phyloP scores from a whole-genome alignment of 1,284 basidiomycete genomes.

The Sparassis latifolia region DNA sequence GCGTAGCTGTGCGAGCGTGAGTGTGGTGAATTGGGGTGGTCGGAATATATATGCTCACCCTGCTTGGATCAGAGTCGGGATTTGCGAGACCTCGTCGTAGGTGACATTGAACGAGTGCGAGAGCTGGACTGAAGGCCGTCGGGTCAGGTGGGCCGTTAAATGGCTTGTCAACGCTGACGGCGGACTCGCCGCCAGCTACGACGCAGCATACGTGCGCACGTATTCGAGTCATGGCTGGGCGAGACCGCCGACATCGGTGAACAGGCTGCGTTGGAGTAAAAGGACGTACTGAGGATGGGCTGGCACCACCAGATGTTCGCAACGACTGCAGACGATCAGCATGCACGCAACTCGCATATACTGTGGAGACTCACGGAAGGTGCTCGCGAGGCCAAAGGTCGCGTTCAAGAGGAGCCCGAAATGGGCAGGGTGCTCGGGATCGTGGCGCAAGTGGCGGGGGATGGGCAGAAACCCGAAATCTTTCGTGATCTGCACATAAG shows the following conservation, averaged over 20 bases:
- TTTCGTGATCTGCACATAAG: not conserved
- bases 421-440: conserved; percentile 49
- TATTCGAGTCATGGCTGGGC: not conserved
- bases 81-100: conserved; percentile 50
- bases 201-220: not conserved
- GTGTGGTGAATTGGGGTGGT: not conserved
- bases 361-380: conserved; percentile 37
- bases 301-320: conserved; percentile 72
- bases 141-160: not conserved
- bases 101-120: conserved; percentile 48
- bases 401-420: conserved; percentile 57
- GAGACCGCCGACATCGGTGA: no score
- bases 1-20: conserved; percentile 29
- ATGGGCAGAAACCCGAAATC: conserved; percentile 68
- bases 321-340: conserved; percentile 30
- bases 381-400: conserved; percentile 62
- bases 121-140: conserved; percentile 18
- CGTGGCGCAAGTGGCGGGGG: conserved; percentile 51
- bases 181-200: not conserved
- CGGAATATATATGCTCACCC: conserved; percentile 22
- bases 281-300: conserved; percentile 53
- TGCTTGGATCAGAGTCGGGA: conserved; percentile 47
- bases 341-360: not conserved
- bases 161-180: not conserved
- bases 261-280: not conserved